phyloP scores from a whole-genome alignment of 257 asterid species.

The Nicotiana paniculata region DNA sequence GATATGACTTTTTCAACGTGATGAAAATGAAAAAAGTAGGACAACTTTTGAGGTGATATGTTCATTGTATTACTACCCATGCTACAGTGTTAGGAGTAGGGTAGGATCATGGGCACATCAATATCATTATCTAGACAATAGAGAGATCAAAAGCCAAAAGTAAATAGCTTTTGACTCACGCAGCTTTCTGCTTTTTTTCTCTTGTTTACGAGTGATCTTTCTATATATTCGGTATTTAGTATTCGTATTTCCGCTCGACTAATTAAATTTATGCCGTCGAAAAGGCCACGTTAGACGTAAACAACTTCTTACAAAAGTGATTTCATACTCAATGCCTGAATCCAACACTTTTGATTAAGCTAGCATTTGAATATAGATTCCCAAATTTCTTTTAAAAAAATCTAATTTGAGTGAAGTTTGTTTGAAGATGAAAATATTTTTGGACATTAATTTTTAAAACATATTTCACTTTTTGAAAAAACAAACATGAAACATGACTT shows the following conservation, averaged over 20 bases:
- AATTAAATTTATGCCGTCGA: too few relatives aligned
- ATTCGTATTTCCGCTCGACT: fast-evolving
- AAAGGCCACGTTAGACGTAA: too few relatives aligned
- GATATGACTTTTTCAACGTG: not conserved
- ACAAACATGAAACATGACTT: too few relatives aligned
- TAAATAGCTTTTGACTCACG: conserved; percentile 2
- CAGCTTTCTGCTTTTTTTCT: not conserved
- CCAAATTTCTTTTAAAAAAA: too few relatives aligned
- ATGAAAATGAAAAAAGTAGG: conserved; percentile 4
- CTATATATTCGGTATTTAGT: fast-evolving
- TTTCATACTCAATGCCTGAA: too few relatives aligned
- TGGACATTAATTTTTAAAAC: too few relatives aligned
- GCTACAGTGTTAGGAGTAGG: conserved; percentile 6
- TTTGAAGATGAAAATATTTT: too few relatives aligned
- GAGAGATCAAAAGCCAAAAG: conserved; percentile 1
- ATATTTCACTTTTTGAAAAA: too few relatives aligned
- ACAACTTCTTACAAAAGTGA: too few relatives aligned
- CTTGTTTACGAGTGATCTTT: not conserved
- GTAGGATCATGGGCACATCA: conserved; percentile 16
- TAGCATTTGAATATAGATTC: too few relatives aligned
- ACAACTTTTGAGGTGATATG: conserved; percentile 7
- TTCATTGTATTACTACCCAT: conserved; percentile 10
- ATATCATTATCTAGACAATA: not conserved
- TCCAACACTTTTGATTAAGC: too few relatives aligned
- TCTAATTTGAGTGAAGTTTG: too few relatives aligned